Evolutionary conservation across 78 protist genomes (phyloP).

Genomic region (Dictyostelium firmibasis): DNA sequence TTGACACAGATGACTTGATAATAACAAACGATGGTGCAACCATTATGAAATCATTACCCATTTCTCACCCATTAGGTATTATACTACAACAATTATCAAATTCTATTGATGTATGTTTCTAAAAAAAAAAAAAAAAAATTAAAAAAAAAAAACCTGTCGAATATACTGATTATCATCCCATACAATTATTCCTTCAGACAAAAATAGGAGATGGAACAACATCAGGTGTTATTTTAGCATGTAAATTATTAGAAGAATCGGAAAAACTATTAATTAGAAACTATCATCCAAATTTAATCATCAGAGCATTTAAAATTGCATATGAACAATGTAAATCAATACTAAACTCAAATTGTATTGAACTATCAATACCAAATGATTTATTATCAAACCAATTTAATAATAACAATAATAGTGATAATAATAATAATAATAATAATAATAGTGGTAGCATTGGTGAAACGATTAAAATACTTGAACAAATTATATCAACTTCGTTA

Average conservation of each 20-base stretch:
- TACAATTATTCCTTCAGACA: not conserved
- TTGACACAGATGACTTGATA: not conserved
- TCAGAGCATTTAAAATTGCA: constrained; percentile 13
- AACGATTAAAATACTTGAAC: not conserved
- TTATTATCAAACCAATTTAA: not conserved
- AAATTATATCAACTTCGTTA: constrained; percentile 24
- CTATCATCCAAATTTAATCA: constrained; percentile 54
- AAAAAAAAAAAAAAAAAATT: too few species aligned
- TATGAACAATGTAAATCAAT: not conserved
- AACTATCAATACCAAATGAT: not conserved
- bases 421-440: not conserved
- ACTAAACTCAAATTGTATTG: not conserved
- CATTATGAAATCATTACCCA: constrained; percentile 3
- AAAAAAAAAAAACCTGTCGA: too few species aligned
- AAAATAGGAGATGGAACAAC: constrained; percentile 76
- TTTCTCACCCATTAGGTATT: constrained; percentile 14
- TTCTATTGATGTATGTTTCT: constrained; percentile 24
- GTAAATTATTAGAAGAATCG: constrained; percentile 10
- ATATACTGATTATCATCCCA: too few species aligned
- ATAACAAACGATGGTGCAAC: constrained; percentile 78
- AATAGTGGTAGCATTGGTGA: not conserved
- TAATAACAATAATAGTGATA: too few species aligned
- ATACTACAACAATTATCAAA: constrained; percentile 38
- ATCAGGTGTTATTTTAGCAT: constrained; percentile 43
- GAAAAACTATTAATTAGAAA: not conserved